Conservation (phyloP, 169 alveolate genomes). For the Amoebophrya sp. region DNA sequence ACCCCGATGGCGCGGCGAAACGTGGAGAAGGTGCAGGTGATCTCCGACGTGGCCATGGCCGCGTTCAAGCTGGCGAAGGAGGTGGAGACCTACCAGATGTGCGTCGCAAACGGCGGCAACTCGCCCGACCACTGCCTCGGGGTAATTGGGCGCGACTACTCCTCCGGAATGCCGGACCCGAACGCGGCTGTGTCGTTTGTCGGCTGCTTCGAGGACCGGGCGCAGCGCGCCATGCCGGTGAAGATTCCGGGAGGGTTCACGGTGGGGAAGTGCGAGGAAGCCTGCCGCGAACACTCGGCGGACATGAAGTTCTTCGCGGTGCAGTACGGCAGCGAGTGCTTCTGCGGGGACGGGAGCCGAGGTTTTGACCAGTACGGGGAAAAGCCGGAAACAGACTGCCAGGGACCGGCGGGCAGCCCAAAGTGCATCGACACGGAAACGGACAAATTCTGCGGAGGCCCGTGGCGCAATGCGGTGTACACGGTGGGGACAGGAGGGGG, state of each 20-base stretch:
- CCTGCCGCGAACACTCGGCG: background rate
- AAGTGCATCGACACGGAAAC: background rate
- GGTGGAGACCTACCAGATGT: background rate
- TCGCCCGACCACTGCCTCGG: background rate
- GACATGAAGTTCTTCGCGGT: background rate
- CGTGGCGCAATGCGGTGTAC: no score
- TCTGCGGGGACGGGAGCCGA: background rate
- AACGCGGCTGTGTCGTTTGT: background rate
- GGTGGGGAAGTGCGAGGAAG: background rate
- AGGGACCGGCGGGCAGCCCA: background rate
- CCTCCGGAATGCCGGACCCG: background rate
- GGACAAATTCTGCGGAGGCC: no score
- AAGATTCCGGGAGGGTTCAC: background rate
- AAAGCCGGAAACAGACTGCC: background rate
- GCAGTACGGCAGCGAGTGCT: background rate
- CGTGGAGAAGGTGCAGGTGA: background rate
- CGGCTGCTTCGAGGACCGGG: background rate
- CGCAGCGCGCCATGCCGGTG: background rate
- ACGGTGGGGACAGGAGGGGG: no score
- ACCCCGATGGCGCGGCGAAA: background rate
- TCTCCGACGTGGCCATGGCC: background rate
- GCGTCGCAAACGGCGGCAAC: background rate
- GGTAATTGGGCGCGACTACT: background rate
- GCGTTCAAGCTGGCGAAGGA: background rate
- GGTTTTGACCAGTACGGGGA: background rate